Percentiles rank a stretch among this genome's conserved stretches.
phyloP scores from a whole-genome alignment of 805 yeast genomes.

The Lipomyces spencermartinsiae region DNA sequence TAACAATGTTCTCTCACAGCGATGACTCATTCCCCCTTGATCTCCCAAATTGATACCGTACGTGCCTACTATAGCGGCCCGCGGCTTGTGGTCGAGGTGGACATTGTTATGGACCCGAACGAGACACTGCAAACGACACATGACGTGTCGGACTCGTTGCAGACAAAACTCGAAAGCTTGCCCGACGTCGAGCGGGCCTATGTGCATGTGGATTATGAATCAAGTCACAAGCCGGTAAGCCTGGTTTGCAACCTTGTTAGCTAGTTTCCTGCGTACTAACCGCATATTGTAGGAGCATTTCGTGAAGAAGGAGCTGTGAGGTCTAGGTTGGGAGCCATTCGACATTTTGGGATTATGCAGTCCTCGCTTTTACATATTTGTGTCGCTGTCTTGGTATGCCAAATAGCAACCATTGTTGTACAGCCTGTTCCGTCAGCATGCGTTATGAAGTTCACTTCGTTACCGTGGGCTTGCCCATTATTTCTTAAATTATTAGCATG shows the following conservation, averaged over 20 bases:
- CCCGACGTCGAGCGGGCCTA: constrained; percentile 69
- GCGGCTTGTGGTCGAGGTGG: constrained; percentile 65
- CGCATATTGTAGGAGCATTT: constrained; percentile 5
- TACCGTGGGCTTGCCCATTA: no score
- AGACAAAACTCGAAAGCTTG: constrained; percentile 66
- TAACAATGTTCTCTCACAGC: constrained; percentile 42
- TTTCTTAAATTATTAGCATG: no score
- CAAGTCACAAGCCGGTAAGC: constrained; percentile 13
- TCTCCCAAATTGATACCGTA: constrained; percentile 60
- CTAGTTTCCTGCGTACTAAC: neutral
- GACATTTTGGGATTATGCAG: no score
- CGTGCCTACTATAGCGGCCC: constrained; percentile 70
- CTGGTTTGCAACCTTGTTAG: neutral
- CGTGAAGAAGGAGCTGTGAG: constrained; percentile 13
- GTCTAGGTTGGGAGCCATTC: neutral
- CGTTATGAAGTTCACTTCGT: no score
- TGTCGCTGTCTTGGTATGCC: no score
- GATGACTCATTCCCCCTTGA: constrained; percentile 61
- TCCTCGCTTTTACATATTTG: no score
- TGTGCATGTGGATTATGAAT: constrained; percentile 65
- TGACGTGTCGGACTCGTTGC: constrained; percentile 69
- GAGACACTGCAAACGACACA: constrained; percentile 61
- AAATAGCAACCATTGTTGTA: no score
- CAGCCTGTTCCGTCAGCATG: no score
- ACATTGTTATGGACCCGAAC: constrained; percentile 57